Percentiles rank a stretch among this genome's conserved stretches.
Conservation (phyloP, 495 filamentous ascomycete species). For the Xylaria grammica region DNA sequence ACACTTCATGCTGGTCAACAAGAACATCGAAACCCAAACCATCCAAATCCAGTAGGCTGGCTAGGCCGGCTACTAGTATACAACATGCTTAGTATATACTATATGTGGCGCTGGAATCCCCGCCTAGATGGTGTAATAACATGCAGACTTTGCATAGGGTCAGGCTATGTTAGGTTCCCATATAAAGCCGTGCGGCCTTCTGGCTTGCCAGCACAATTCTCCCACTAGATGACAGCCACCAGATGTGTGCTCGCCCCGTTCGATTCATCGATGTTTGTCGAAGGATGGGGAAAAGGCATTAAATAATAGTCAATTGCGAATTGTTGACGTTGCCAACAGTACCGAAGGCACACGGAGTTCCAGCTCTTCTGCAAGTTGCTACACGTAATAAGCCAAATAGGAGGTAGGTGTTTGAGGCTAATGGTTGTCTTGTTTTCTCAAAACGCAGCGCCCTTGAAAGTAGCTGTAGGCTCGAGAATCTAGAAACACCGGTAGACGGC, state of each 20-base stretch:
- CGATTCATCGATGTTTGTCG: neutral
- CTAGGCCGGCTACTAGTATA: neutral
- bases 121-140: neutral
- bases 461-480: neutral
- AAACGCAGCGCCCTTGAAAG: neutral
- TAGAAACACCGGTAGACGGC: neutral
- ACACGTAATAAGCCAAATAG: neutral
- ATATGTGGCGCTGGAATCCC: conserved; percentile 1
- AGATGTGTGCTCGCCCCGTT: neutral
- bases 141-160: conserved; percentile 13
- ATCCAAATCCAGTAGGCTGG: conserved; percentile 12
- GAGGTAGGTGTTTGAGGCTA: neutral
- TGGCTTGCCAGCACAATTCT: conserved; percentile 2
- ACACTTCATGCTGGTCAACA: no score
- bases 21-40: conserved; percentile 1
- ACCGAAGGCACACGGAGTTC: neutral
- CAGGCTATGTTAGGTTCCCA: neutral
- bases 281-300: neutral
- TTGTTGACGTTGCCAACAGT: neutral
- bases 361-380: conserved; percentile 4
- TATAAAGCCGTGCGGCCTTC: neutral
- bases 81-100: neutral
- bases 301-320: conserved; percentile 5
- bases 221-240: neutral
- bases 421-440: neutral